Evolutionary conservation across 1,284 basidiomycete species (phyloP), one percentile per base, ranked within the genome.

Genomic region (Coniophora puteana): DNA sequence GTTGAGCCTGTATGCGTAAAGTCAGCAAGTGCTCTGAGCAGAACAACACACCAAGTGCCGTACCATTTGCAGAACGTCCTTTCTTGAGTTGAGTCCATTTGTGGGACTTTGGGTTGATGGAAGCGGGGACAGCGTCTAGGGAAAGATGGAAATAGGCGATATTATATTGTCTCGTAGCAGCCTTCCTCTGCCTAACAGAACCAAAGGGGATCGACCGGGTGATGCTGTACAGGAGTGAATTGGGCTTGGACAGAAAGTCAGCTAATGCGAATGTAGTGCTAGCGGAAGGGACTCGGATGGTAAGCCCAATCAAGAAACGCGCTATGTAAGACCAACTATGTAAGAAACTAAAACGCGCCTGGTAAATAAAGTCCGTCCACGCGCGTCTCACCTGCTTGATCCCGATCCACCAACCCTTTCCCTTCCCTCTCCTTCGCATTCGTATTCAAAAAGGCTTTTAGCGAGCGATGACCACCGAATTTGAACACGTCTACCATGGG

Each of bases 21-120:
- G 45, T 28, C 36, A 38, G 37, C 31, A 18, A 4, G 14, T 14
- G 37, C 29, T 1, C n/a, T 14, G 12, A n/a, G 21, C 5, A 11
- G 24, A 5, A 20, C 10, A 4, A 18, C 8, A 13, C 10, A 7
- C 16, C n/a, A 16, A 13, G 17, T 27, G 32, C 17, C 51, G 38
- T 46, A 89, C 89, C 89, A 93, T 79, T 91, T 92, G 61, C 90
- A 91, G 59, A 93, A 93, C 0, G 89, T 91, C 45, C 78, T 66
- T 43, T 61, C 52, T 57, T 62, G 58, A 22, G 59, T 60, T 25
- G 58, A 62, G 43, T 60, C 58, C 58, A 60, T 59, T 35, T 31
- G 12, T 24, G 11, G 26, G 14, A 25, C 36, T 7, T 22, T 37
- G 36, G 8, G 32, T 44, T 27, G 39, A 17, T 13, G 8, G 11